Evolutionary conservation across 352 stramenopile genomes (phyloP).

Genomic region (Phytophthora rubi): DNA sequence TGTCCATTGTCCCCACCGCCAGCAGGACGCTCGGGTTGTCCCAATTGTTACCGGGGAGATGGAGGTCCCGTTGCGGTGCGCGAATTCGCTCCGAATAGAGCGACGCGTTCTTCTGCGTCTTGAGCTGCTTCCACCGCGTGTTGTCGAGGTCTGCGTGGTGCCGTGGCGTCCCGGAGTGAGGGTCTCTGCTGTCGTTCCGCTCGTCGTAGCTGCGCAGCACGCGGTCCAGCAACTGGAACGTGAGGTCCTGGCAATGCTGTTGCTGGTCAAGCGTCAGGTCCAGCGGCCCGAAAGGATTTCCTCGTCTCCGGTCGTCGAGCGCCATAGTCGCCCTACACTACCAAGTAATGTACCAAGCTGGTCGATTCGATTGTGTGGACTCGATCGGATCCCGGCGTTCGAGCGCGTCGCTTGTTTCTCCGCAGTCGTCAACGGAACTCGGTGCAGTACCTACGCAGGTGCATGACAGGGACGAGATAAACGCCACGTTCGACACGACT

Average conservation of each 20-base stretch:
- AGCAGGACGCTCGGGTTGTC: constrained; percentile 7
- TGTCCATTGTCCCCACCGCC: background rate
- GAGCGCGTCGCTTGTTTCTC: constrained; percentile 1
- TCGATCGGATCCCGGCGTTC: background rate
- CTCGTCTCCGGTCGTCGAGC: background rate
- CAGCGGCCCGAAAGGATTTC: constrained; percentile 13
- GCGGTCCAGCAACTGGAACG: constrained; percentile 24
- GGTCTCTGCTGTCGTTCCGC: constrained; percentile 2
- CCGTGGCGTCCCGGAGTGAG: background rate
- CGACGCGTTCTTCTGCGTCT: constrained; percentile 15
- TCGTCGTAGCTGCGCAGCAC: constrained; percentile 25
- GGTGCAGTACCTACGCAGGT: background rate
- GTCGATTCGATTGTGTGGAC: constrained; percentile 15
- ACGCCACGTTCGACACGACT: background rate
- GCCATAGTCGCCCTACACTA: background rate
- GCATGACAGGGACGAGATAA: background rate
- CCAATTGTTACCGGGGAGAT: constrained; percentile 13
- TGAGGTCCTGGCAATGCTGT: constrained; percentile 6
- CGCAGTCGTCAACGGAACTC: constrained; percentile 7
- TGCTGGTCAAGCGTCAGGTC: constrained; percentile 12
- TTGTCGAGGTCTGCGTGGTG: constrained; percentile 12
- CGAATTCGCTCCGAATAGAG: constrained; percentile 4
- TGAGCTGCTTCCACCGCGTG: constrained; percentile 20
- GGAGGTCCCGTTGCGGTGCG: constrained; percentile 7
- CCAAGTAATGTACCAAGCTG: background rate